Evolutionary conservation across 345 rosid genomes (phyloP).

Genomic region (Microcos paniculata): DNA sequence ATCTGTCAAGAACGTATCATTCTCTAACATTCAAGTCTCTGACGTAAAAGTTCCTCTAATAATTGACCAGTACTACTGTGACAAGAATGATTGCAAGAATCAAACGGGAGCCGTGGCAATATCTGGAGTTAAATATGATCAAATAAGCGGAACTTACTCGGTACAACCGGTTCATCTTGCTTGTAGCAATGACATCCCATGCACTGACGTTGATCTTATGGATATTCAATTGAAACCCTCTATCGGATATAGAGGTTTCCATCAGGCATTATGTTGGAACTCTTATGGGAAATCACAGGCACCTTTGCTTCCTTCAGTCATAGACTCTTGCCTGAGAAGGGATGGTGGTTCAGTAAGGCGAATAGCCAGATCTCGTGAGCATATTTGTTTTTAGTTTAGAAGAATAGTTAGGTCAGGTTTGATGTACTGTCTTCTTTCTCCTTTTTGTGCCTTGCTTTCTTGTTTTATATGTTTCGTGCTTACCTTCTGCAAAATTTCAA

Average conservation of each 20-base stretch:
- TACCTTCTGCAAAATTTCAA: constrained; percentile 47
- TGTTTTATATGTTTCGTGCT: constrained; percentile 19
- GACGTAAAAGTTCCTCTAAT: constrained; percentile 71
- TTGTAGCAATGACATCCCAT: constrained; percentile 70
- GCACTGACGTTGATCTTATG: constrained; percentile 64
- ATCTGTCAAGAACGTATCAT: constrained; percentile 69
- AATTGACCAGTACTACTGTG: constrained; percentile 89
- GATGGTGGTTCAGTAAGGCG: constrained; percentile 37
- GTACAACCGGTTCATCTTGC: constrained; percentile 69
- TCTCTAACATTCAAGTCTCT: constrained; percentile 65
- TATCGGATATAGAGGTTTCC: constrained; percentile 24
- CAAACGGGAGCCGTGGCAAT: constrained; percentile 74
- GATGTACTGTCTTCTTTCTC: not conserved
- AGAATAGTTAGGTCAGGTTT: not conserved
- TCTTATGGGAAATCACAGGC: constrained; percentile 76
- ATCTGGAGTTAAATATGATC: constrained; percentile 56
- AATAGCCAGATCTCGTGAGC: constrained; percentile 53
- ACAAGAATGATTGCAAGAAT: constrained; percentile 72
- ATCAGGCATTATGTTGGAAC: constrained; percentile 69
- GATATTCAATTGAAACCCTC: constrained; percentile 65
- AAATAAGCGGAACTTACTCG: constrained; percentile 63
- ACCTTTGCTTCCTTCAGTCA: constrained; percentile 76
- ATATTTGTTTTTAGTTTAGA: constrained; percentile 5
- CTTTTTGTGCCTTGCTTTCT: not conserved
- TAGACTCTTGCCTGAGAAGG: constrained; percentile 68